Percentiles rank a stretch among this genome's conserved stretches.
Conservation (phyloP, 2,329 filamentous ascomycete genomes). For the Fusarium sp. region DNA sequence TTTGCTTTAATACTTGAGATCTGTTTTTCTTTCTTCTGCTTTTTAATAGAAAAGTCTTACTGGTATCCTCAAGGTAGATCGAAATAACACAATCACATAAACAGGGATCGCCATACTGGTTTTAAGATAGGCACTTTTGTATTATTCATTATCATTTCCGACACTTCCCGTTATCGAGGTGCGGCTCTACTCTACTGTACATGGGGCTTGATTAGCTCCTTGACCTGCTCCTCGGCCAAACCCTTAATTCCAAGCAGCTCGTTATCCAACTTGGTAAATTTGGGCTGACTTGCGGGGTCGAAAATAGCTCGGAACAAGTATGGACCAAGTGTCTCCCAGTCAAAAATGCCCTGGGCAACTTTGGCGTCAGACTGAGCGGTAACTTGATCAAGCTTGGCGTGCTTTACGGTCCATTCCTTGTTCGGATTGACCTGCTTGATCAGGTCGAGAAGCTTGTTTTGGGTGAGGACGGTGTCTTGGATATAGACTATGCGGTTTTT, state of each 20-base stretch:
- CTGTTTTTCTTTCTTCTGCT: too few species aligned
- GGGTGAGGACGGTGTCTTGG: conserved; percentile 57
- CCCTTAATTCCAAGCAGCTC: conserved; percentile 58
- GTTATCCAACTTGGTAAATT: conserved; percentile 55
- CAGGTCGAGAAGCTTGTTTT: conserved; percentile 57
- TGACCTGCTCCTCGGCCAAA: conserved; percentile 54
- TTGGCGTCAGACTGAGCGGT: conserved; percentile 45
- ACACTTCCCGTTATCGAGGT: too few species aligned
- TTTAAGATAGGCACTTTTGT: too few species aligned
- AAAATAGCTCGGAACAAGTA: conserved; percentile 51
- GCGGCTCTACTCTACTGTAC: conserved; percentile 17
- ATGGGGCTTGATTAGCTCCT: conserved; percentile 45
- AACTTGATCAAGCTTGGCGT: conserved; percentile 46
- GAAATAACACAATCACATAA: too few species aligned
- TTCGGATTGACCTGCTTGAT: conserved; percentile 61
- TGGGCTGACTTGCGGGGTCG: conserved; percentile 48
- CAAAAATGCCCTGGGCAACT: conserved; percentile 47
- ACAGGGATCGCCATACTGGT: too few species aligned
- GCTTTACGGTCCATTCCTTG: conserved; percentile 60
- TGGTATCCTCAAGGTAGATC: too few species aligned
- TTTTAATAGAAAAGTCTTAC: too few species aligned
- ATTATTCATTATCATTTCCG: too few species aligned
- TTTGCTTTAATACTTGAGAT: too few species aligned
- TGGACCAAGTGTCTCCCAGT: conserved; percentile 46
- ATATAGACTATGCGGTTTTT: conserved; percentile 62